Base-by-base conservation (phyloP, 139 green algal species). In the Auxenochlorella pyrenoidosa region DNA sequence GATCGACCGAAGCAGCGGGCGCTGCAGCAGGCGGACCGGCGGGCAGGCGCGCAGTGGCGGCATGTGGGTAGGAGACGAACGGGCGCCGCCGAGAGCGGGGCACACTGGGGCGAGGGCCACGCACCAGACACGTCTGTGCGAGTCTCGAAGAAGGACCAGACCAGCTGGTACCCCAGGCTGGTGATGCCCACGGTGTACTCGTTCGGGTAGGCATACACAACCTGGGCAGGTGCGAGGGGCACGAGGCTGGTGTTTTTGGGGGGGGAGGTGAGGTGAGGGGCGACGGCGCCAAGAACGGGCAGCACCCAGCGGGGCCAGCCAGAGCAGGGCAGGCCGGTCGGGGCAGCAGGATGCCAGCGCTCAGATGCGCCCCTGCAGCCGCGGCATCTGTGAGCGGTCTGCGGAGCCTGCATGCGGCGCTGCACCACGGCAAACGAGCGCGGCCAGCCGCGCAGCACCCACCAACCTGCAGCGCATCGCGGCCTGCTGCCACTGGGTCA, bases 141-240 rank as follows among this genome's bases (percentile, higher is more conserved):
- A 1, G 78, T 88, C 78, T 91, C 88, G 30, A 91, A 93, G 28
- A 89, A 91, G 22, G 91, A 77, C 89, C 91, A 94, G 3, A 91
- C 88, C 47, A 94, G 82, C 79, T 94, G 91, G 70, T 94, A 94
- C 8, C 91, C 91, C 51, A 94, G 89, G 58, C 68, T 88, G 41
- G 88, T 94, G 36, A 94, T 94, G 36, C 91, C 91, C 21, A 94
- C 91, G 6, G 71, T 90, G 54, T 94, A 94, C 19, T 93, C 91
- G 70, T 91, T 94, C 5, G 91, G 91, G 65, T 94, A 94, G 22
- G 91, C 91, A 58, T 94, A 94, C 26, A 94, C 76, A 32, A 91
- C 88, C 65, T 89, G 83, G 28, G 66, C 0, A 63, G 54, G 18
- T 22, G 54, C 15, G 54, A 63, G 54, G 54, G 54, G 15, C 54